Evolutionary conservation across 2,329 filamentous ascomycete genomes (phyloP).

Genomic region (Xylariomycetidae sp.): DNA sequence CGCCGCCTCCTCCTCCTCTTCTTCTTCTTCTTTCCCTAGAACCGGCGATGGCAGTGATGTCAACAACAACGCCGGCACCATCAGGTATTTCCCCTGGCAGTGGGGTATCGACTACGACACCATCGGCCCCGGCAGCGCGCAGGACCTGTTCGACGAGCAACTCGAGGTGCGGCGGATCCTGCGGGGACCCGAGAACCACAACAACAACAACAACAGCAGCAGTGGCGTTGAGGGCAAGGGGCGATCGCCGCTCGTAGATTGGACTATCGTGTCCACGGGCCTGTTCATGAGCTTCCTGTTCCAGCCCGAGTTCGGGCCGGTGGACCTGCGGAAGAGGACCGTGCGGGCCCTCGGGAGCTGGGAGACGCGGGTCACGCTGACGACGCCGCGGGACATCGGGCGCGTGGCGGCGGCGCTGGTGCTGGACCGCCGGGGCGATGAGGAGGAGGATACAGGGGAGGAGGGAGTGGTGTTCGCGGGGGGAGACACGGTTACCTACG

Average conservation of each 20-base stretch:
- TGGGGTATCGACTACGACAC: constrained; percentile 69
- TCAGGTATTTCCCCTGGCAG: constrained; percentile 65
- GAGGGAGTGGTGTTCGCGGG: constrained; percentile 43
- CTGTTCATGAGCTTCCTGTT: constrained; percentile 70
- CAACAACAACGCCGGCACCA: constrained; percentile 7
- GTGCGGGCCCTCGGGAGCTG: constrained; percentile 56
- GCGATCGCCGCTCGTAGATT: constrained; percentile 40
- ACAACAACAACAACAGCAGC: no score
- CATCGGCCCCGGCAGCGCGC: constrained; percentile 53
- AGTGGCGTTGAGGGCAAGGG: constrained; percentile 34
- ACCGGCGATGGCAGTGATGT: neutral
- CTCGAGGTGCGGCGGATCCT: constrained; percentile 52
- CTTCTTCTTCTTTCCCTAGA: no score
- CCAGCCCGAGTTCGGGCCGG: constrained; percentile 56
- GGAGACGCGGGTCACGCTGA: constrained; percentile 59
- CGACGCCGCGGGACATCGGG: constrained; percentile 61
- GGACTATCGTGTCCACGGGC: constrained; percentile 64
- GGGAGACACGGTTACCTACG: constrained; percentile 52
- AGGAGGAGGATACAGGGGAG: no score
- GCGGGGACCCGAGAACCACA: no score
- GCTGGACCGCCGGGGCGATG: constrained; percentile 38
- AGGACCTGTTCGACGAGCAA: constrained; percentile 67
- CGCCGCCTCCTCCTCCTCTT: no score
- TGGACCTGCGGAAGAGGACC: constrained; percentile 39
- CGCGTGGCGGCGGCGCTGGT: constrained; percentile 52